Conservation (phyloP, 1,284 basidiomycete species). For the Rhodotorula sp. region DNA sequence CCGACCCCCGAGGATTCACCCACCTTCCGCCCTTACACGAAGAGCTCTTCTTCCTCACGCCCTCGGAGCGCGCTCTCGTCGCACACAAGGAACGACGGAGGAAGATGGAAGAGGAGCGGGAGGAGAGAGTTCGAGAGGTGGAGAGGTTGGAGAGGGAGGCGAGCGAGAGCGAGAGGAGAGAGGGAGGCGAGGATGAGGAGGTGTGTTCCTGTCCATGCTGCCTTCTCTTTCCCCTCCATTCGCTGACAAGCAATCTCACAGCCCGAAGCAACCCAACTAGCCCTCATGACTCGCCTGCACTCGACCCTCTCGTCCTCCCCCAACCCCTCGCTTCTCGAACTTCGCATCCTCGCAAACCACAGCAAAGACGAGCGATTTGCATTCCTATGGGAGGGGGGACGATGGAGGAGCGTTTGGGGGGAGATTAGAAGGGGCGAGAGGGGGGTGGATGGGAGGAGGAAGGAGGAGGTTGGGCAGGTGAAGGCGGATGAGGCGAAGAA, state of each 20-base stretch:
- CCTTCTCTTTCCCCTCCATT: background rate
- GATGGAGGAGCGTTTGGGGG: slow-evolving; percentile 27
- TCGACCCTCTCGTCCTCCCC: slow-evolving; percentile 22
- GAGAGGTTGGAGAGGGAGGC: slow-evolving; percentile 1
- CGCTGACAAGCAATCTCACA: background rate
- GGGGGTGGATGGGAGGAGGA: background rate
- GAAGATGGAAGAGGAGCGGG: slow-evolving; percentile 22
- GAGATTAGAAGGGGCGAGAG: slow-evolving; percentile 14
- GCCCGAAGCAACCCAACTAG: slow-evolving; percentile 20
- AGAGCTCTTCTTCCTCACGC: slow-evolving; percentile 34
- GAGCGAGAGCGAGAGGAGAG: background rate
- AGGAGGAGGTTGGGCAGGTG: background rate
- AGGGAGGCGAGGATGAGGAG: background rate
- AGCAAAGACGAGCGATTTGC: slow-evolving; percentile 27
- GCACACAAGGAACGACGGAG: slow-evolving; percentile 16
- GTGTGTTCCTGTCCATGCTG: background rate
- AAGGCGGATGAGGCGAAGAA: background rate
- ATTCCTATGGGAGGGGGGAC: slow-evolving; percentile 11
- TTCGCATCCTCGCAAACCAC: slow-evolving; percentile 38
- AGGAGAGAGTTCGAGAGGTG: slow-evolving; percentile 16
- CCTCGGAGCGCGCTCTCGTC: slow-evolving; percentile 9
- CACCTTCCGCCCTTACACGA: slow-evolving; percentile 31
- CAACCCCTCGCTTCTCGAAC: slow-evolving; percentile 35
- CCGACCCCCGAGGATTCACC: slow-evolving; percentile 19
- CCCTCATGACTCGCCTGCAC: slow-evolving; percentile 31